Percentiles rank a stretch among this genome's conserved stretches.
Evolutionary conservation across 805 yeast genomes (phyloP).

Genomic region (Kodamaea kaohsiungensis): DNA sequence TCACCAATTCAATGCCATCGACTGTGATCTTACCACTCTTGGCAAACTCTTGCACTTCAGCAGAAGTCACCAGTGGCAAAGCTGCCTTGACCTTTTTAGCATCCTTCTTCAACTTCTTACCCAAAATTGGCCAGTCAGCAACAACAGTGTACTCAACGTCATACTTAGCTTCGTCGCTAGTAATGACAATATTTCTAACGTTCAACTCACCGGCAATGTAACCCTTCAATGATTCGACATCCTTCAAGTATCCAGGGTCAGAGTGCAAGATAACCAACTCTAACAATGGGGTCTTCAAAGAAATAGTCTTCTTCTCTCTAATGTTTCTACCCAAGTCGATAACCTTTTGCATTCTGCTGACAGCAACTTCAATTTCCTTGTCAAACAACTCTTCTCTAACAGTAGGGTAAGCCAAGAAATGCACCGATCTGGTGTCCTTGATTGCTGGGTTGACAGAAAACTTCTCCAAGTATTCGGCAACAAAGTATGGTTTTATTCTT

Average conservation of each 20-base stretch:
- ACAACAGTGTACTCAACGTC: conserved; percentile 91
- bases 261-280: conserved; percentile 82
- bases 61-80: conserved; percentile 77
- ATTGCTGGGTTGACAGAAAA: conserved; percentile 41
- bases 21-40: conserved; percentile 74
- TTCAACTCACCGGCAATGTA: conserved; percentile 91
- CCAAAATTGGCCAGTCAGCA: conserved; percentile 99
- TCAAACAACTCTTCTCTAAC: conserved; percentile 81
- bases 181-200: conserved; percentile 82
- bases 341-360: conserved; percentile 93
- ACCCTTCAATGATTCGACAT: conserved; percentile 71
- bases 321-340: conserved; percentile 95
- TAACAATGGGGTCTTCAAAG: conserved; percentile 93
- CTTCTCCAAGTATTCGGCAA: conserved; percentile 54
- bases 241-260: conserved; percentile 70
- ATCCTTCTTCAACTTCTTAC: conserved; percentile 94
- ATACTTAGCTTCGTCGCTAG: conserved; percentile 87
- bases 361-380: conserved; percentile 81
- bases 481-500: conserved; percentile 63
- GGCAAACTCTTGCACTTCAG: conserved; percentile 76
- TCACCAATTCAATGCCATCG: conserved; percentile 83
- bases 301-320: conserved; percentile 92
- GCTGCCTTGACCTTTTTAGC: conserved; percentile 94
- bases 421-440: conserved; percentile 79
- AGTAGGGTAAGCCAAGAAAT: conserved; percentile 87